Conservation (phyloP, 257 asterid genomes). For the Verbena officinalis region DNA sequence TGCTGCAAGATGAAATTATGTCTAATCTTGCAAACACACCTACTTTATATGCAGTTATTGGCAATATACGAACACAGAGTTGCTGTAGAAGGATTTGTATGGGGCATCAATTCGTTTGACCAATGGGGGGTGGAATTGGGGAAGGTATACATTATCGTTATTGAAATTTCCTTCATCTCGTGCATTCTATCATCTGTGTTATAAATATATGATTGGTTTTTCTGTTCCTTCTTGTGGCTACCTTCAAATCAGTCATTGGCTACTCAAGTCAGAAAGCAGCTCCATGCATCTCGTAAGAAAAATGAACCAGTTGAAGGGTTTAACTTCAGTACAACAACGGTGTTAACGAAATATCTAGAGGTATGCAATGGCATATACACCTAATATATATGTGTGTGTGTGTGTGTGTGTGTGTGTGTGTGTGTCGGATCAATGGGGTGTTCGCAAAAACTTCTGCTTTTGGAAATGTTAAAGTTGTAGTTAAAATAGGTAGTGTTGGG, state of each 20-base stretch:
- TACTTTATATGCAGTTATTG: conserved; percentile 64
- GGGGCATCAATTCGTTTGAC: conserved; percentile 99
- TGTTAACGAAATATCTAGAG: conserved; percentile 73
- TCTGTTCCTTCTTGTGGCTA: conserved; percentile 5
- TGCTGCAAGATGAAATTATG: conserved; percentile 6
- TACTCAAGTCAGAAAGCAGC: conserved; percentile 95
- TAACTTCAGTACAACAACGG: conserved; percentile 78
- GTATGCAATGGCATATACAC: conserved; percentile 39
- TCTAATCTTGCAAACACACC: conserved; percentile 29
- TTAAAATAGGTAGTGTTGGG: too few species aligned
- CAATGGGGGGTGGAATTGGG: conserved; percentile 99
- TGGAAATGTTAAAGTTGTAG: too few species aligned
- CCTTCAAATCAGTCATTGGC: conserved; percentile 72
- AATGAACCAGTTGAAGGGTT: conserved; percentile 77
- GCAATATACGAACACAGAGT: conserved; percentile 95
- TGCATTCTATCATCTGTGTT: not conserved
- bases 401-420: too few species aligned
- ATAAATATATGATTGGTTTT: conserved; percentile 6
- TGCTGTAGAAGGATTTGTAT: conserved; percentile 94
- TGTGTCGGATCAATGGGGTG: too few species aligned
- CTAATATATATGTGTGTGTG: conserved; percentile 1
- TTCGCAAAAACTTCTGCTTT: too few species aligned
- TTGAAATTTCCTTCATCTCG: conserved; percentile 8
- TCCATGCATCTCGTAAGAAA: conserved; percentile 88
- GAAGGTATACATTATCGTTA: conserved; percentile 55